Evolutionary conservation across 257 asterid species (phyloP).

Genomic region (Lantana camara): DNA sequence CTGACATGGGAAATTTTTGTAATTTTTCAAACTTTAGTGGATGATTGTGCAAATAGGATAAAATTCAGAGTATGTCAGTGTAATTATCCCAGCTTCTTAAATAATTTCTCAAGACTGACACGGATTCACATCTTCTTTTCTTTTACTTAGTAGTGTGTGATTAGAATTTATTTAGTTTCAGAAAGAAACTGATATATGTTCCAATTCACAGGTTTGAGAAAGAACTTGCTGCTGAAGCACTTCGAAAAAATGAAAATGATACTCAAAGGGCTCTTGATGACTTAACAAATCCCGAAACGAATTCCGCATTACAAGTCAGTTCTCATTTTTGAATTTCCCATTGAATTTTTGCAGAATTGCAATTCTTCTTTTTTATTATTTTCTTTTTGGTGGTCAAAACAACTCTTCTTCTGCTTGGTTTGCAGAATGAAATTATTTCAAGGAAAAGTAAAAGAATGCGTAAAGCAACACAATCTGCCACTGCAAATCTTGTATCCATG

Average conservation of each 20-base stretch:
- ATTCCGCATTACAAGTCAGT: constrained; percentile 67
- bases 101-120: too few species aligned
- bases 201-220: constrained; percentile 62
- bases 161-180: not conserved
- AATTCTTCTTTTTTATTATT: not conserved
- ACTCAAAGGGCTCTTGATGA: constrained; percentile 80
- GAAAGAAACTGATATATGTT: constrained; percentile 21
- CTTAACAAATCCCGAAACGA: constrained; percentile 77
- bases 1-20: too few species aligned
- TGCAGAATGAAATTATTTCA: constrained; percentile 66
- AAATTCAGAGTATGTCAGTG: too few species aligned
- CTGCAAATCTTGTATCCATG: constrained; percentile 57
- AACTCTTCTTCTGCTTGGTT: constrained; percentile 23
- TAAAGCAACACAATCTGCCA: constrained; percentile 44
- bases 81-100: too few species aligned
- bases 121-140: too few species aligned
- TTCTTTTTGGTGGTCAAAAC: too few species aligned
- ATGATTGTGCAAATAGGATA: too few species aligned
- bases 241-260: constrained; percentile 92
- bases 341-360: constrained; percentile 3
- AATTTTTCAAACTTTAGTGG: too few species aligned
- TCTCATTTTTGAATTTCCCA: constrained; percentile 15
- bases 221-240: constrained; percentile 91
- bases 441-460: constrained; percentile 63
- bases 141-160: not conserved